Base-by-base conservation (phyloP, 2,329 filamentous ascomycete genomes). In the Fusarium buharicum region DNA sequence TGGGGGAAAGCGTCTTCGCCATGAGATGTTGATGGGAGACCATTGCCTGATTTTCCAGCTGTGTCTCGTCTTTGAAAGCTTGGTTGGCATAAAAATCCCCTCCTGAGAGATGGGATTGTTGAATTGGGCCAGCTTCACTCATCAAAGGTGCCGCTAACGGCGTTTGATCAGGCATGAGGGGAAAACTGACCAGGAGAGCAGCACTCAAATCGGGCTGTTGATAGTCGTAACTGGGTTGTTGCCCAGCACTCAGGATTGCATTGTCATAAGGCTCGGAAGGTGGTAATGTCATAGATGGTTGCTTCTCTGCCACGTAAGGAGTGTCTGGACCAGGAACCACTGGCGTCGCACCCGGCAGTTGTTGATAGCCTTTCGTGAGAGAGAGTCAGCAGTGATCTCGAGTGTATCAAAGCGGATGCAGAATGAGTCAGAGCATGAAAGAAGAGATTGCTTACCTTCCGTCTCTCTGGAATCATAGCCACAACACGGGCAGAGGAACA, bases 401-500 rank as follows among this genome's bases (percentile, higher is more conserved):
- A 30, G 10, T 34, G 41, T 40, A 13, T 8, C 13, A n/a, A 24
- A 28, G 27, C 22, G 12, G 17, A 28, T 20, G 17, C 11, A 43
- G 17, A 20, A 37, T 47, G 37, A 16, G 27, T 27, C 12, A 22
- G 39, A 16, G 17, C 17, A 37, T 44, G 22, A 7, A 13, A 55
- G 12, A 13, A 55, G 12, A 50, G 18, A 33, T n/a, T 37, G 40
- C 75, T 46, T 70, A 78, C 76, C 72, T 44, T 73, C 70, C n/a
- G 66, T 44, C 11, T 70, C 67, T 50, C 66, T 66, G 43, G 68
- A 57, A 20, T 64, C 57, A 47, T 67, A 62, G n/a, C 70, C 68
- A 55, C 76, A 78, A 46, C 69, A 73, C 18, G 72, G 69, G 49
- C 74, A 77, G 14, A 75, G 50, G 14, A 73, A 50, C 22, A 67